Conservation (phyloP, 2,329 filamentous ascomycete species). For the Knoxdaviesia proteae region DNA sequence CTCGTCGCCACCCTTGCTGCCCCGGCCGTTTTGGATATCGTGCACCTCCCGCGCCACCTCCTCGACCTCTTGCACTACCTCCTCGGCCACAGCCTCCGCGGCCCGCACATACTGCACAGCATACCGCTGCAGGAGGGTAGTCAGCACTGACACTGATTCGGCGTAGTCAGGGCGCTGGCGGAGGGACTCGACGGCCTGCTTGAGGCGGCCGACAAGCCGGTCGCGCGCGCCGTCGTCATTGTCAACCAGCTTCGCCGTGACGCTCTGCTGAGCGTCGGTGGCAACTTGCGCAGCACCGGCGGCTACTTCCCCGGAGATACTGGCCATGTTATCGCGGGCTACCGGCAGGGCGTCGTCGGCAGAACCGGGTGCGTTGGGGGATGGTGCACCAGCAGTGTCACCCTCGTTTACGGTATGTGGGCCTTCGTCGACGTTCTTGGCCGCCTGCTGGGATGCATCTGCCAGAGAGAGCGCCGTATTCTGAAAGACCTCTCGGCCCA, state of each 20-base stretch:
- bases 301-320: constrained; percentile 29
- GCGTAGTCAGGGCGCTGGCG: constrained; percentile 63
- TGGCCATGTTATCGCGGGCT: too few species aligned
- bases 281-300: constrained; percentile 32
- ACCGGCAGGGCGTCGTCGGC: constrained; percentile 26
- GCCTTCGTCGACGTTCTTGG: constrained; percentile 39
- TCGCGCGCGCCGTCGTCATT: constrained; percentile 37
- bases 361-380: constrained; percentile 19
- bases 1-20: constrained; percentile 10
- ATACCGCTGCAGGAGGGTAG: constrained; percentile 58
- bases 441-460: constrained; percentile 52
- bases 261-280: constrained; percentile 42
- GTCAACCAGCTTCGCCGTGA: constrained; percentile 51
- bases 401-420: not conserved
- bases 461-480: constrained; percentile 70
- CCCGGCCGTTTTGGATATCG: too few species aligned
- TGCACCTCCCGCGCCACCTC: too few species aligned
- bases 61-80: constrained; percentile 45
- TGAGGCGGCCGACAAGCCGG: constrained; percentile 54
- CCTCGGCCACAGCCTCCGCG: constrained; percentile 42
- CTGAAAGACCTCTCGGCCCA: constrained; percentile 67
- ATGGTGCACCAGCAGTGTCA: not conserved
- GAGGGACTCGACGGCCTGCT: constrained; percentile 53
- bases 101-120: constrained; percentile 57
- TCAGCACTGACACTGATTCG: constrained; percentile 63